Conservation (phyloP, 75 land plant genomes). For the Sequoiadendron giganteum region DNA sequence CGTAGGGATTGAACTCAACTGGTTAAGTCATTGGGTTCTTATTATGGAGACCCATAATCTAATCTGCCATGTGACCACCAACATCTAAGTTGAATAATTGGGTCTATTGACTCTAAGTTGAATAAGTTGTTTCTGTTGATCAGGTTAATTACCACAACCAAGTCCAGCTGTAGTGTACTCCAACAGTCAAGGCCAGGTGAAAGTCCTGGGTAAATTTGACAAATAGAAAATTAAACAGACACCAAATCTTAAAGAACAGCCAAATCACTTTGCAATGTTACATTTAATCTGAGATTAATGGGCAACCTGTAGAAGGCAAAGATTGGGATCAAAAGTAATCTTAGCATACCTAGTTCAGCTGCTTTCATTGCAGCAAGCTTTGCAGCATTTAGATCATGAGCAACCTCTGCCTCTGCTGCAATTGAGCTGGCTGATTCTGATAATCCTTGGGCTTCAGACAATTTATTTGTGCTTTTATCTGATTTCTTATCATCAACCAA, state of each 20-base stretch:
- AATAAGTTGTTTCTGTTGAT: too few relatives aligned
- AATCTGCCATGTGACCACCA: too few relatives aligned
- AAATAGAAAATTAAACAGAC: neutral
- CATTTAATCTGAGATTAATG: neutral
- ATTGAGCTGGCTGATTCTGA: constrained; percentile 21
- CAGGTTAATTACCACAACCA: too few relatives aligned
- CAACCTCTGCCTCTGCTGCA: constrained; percentile 31
- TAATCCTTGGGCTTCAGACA: constrained; percentile 23
- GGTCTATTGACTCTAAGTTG: too few relatives aligned
- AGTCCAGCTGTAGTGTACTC: too few relatives aligned
- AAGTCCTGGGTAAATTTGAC: too few relatives aligned
- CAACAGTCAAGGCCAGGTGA: too few relatives aligned
- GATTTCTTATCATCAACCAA: constrained; percentile 28
- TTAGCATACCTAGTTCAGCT: constrained; percentile 75
- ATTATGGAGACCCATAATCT: too few relatives aligned
- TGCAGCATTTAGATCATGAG: constrained; percentile 71
- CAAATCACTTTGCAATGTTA: neutral
- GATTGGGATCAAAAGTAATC: neutral
- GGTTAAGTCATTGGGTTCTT: too few relatives aligned
- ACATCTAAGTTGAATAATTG: too few relatives aligned
- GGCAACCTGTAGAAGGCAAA: neutral
- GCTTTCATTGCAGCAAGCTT: constrained; percentile 94
- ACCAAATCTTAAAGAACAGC: neutral
- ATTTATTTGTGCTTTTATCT: constrained; percentile 40
- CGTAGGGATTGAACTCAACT: too few relatives aligned